These are phyloP conservation scores for Geosmithia putterillii DNA, from an alignment of 2,329 filamentous ascomycete genomes.

Conservation along the genomic window DNA sequence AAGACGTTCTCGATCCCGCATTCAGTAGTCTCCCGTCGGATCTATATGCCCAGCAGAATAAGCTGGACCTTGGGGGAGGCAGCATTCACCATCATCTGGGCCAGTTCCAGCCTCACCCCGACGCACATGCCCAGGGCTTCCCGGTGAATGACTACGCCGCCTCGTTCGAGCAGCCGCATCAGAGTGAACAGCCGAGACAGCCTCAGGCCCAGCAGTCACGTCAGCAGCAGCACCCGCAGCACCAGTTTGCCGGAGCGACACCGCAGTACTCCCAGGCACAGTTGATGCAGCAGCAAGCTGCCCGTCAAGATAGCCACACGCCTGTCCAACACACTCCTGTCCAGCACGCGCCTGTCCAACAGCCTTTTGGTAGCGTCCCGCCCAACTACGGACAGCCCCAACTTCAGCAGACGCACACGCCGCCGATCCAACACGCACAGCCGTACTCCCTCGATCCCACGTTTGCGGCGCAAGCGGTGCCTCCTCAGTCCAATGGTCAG, in stretches of 20 bases:
- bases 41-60: conserved; percentile 19
- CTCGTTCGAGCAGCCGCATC: conserved; percentile 15
- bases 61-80: conserved; percentile 11
- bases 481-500: conserved; percentile 2
- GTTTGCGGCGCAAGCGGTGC: neutral
- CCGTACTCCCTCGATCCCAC: neutral
- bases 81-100: conserved; percentile 14
- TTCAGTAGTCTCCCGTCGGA: conserved; percentile 23
- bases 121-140: conserved; percentile 18
- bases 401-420: conserved; percentile 2
- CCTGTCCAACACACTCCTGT: conserved; percentile 17
- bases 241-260: conserved; percentile 8
- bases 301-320: conserved; percentile 18
- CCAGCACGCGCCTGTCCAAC: conserved; percentile 18
- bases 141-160: conserved; percentile 14
- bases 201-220: conserved; percentile 11
- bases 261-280: conserved; percentile 19
- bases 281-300: conserved; percentile 15
- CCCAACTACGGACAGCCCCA: conserved; percentile 5
- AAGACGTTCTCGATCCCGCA: conserved; percentile 23
- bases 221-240: neutral
- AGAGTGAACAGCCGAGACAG: conserved; percentile 10
- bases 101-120: conserved; percentile 17
- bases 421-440: conserved; percentile 4
- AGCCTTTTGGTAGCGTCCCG: conserved; percentile 15